Evolutionary conservation across 306 rosid genomes (phyloP), one percentile per base, ranked within the genome.

Genomic region (Aeschynomene evenia): DNA sequence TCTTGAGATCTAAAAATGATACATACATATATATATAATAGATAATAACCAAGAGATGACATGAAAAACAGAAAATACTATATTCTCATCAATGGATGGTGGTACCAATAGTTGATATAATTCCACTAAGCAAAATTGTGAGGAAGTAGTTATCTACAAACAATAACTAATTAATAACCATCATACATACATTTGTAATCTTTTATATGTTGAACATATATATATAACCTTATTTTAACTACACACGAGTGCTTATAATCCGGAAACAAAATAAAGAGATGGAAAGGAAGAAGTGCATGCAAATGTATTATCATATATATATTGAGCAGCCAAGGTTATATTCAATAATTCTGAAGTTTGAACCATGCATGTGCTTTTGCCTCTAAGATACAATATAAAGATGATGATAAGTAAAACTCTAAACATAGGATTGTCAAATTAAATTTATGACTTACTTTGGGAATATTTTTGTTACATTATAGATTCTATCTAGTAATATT

Each of bases 261-360:
- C 9, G 7, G 34, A 16, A 34, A 18, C 15, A 40, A 56, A 16
- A 54, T 55, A 15, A 11, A 58, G 60, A 14, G 39, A 9, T 20
- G 6, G 45, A 62, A 62, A 37, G 9, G 21, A 73, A 51, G 53
- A 39, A 37, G 2, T n/a, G 43, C 20, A 40, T n/a, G n/a, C n/a
- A 15, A 62, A 36, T 72, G 19, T 61, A 3, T 20, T 22, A 39
- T 54, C 15, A 63, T n/a, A n/a, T n/a, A n/a, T n/a, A n/a, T n/a
- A n/a, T 15, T 23, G n/a, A 51, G 40, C 64, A 68, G 24, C 71
- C 63, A 16, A 13, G 66, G 33, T 61, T n/a, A n/a, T n/a, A n/a
- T n/a, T n/a, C n/a, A n/a, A n/a, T n/a, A n/a, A n/a, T n/a, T n/a
- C n/a, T n/a, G n/a, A n/a, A 33, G 7, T 63, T 28, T 45, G 24